These are phyloP conservation scores for Candida dajiaensis DNA, from an alignment of 805 yeast genomes.

Conservation along the genomic window DNA sequence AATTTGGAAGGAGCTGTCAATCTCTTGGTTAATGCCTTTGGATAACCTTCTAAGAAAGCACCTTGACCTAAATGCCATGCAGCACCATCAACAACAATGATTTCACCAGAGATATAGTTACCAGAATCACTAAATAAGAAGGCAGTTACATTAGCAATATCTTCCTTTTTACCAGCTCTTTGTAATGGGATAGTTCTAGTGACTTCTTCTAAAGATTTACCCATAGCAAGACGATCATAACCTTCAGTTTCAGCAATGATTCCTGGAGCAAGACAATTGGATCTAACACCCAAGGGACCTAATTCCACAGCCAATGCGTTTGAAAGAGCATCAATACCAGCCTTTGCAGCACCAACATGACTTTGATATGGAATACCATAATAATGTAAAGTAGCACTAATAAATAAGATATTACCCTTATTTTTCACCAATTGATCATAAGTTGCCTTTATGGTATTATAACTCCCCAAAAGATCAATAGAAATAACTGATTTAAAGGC, in stretches of 20 bases:
- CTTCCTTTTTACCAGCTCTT: conserved; percentile 62
- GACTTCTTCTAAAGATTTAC: conserved; percentile 34
- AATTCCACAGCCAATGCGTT: conserved; percentile 83
- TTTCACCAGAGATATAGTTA: conserved; percentile 67
- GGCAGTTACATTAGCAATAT: conserved; percentile 85
- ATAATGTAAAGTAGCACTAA: conserved; percentile 87
- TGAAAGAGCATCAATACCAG: conserved; percentile 87
- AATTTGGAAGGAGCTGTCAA: conserved; percentile 31
- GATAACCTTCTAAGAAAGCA: conserved; percentile 35
- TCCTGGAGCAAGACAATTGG: conserved; percentile 89
- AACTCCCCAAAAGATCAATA: conserved; percentile 85
- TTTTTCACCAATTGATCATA: conserved; percentile 55
- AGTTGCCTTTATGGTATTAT: conserved; percentile 82
- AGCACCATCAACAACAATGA: conserved; percentile 85
- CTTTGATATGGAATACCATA: conserved; percentile 83
- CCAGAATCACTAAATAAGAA: conserved; percentile 83
- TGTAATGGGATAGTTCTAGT: conserved; percentile 47
- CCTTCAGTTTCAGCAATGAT: conserved; percentile 88
- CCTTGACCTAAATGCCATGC: conserved; percentile 72
- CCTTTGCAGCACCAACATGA: conserved; percentile 94
- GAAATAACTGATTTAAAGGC: conserved; percentile 86
- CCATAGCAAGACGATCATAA: conserved; percentile 51
- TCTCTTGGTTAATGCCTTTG: conserved; percentile 32
- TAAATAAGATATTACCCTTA: conserved; percentile 71
- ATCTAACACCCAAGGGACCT: conserved; percentile 83